Conservation (phyloP, 163 green algal genomes). For the Coccomyxa subellipsoidea region DNA sequence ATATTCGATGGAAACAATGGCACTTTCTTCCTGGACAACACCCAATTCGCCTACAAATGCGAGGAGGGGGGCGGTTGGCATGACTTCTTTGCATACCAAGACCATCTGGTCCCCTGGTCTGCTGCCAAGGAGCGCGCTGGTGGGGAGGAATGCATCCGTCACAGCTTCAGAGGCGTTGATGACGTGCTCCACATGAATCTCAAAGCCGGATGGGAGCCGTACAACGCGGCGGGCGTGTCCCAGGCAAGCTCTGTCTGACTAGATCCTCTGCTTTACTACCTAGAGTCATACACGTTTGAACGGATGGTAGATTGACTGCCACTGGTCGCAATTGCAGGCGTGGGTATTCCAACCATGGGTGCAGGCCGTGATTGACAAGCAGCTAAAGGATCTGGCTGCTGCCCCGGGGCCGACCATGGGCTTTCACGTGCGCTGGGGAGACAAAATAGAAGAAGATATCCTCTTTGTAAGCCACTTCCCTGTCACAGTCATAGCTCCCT, state of each 20-base stretch:
- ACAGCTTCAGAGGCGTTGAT: neutral
- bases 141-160: neutral
- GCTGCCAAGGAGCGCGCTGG: neutral
- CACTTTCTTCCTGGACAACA: conserved; percentile 1
- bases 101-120: conserved; percentile 5
- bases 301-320: too few relatives aligned
- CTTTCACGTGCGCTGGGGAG: conserved; percentile 1
- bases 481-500: neutral
- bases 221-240: conserved; percentile 6
- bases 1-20: conserved; percentile 10
- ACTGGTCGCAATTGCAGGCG: neutral
- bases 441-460: conserved; percentile 6
- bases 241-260: neutral
- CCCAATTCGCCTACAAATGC: conserved; percentile 2
- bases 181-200: neutral
- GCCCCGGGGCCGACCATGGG: neutral
- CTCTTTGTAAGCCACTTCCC: conserved; percentile 2
- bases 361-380: neutral
- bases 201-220: neutral
- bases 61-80: neutral
- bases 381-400: neutral
- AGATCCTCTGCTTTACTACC: too few relatives aligned
- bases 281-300: too few relatives aligned
- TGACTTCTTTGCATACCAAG: conserved; percentile 6
- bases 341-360: neutral